Evolutionary conservation across 306 rosid genomes (phyloP).

Genomic region (Hippophae tibetana): DNA sequence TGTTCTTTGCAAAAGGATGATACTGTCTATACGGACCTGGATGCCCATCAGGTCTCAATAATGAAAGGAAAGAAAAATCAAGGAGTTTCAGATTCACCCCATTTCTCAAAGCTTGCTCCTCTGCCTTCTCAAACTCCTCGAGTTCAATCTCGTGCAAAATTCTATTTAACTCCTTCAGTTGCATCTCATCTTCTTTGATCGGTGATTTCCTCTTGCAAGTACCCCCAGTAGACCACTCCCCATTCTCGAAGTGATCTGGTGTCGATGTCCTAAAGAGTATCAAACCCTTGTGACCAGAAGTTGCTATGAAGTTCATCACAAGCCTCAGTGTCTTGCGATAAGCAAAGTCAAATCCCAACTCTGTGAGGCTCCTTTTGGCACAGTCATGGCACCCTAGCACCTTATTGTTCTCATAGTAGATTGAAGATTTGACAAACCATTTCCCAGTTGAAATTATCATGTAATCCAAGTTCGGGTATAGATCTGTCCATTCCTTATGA

Average conservation of each 20-base stretch:
- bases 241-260: conserved; percentile 91
- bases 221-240: conserved; percentile 94
- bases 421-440: conserved; percentile 86
- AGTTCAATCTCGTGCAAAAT: conserved; percentile 54
- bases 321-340: conserved; percentile 64
- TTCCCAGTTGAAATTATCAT: conserved; percentile 82
- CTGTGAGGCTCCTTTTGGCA: conserved; percentile 52
- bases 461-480: conserved; percentile 47
- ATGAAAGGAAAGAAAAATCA: conserved; percentile 54
- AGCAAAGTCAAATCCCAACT: conserved; percentile 71
- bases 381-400: conserved; percentile 79
- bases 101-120: conserved; percentile 34
- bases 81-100: conserved; percentile 66
- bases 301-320: conserved; percentile 46
- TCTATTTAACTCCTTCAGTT: conserved; percentile 43
- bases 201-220: conserved; percentile 68
- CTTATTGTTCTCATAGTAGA: conserved; percentile 64
- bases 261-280: conserved; percentile 77
- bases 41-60: conserved; percentile 93
- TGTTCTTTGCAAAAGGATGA: conserved; percentile 54
- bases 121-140: conserved; percentile 54
- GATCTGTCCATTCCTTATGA: conserved; percentile 55
- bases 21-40: conserved; percentile 80
- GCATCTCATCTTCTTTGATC: conserved; percentile 63
- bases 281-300: conserved; percentile 68